Base-by-base conservation (phyloP, 2,329 filamentous ascomycete genomes). In the Botrytis deweyae region DNA sequence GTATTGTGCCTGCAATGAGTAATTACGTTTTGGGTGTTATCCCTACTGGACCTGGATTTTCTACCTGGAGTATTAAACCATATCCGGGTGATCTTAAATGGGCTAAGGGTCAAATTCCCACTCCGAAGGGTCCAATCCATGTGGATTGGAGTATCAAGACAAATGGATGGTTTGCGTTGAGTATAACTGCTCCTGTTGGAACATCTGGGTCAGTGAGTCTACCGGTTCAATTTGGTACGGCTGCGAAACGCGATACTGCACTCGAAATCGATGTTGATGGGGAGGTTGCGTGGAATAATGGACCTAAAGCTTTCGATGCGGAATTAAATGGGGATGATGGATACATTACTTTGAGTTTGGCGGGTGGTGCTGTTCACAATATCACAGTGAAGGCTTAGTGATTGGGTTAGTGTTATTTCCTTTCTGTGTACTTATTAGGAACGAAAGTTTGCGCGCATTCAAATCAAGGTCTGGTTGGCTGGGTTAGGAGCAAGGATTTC, bases 1-100 rank as follows among this genome's bases (percentile, higher is more conserved):
- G 86, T 9, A 81, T 88, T 25, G 84, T 86, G 62, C 85, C 86
- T 1, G 78, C 85, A 10, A 76, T 87, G 74, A 84, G 80, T 9
- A 84, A 83, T 63, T 84, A 85, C 59, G 82, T 88, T 1, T 81
- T 88, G 0, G 86, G 86, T 2, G 83, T 88, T 6, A 82, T 76
- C 65, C 86, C 86, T 1, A 79, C 81, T 9, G 80, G 79, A 6
- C 84, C 84, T 0, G 86, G 85, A 0, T 88, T 87, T 74, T 70
- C 73, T 22, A 78, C 79, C 1, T 87, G 84, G 82, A 78, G 73
- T 4, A 78, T 87, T 1, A 81, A 79, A 65, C 86, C 86, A 0
- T 76, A 80, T 9, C 79, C 80, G 5, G 79, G 79, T 0, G 79
- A 80, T 52, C 71, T 86, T 25, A 79, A 76, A 1, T 87, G 85